phyloP scores from a whole-genome alignment of 768 basidiomycete species.

The Suillus clintonianus region DNA sequence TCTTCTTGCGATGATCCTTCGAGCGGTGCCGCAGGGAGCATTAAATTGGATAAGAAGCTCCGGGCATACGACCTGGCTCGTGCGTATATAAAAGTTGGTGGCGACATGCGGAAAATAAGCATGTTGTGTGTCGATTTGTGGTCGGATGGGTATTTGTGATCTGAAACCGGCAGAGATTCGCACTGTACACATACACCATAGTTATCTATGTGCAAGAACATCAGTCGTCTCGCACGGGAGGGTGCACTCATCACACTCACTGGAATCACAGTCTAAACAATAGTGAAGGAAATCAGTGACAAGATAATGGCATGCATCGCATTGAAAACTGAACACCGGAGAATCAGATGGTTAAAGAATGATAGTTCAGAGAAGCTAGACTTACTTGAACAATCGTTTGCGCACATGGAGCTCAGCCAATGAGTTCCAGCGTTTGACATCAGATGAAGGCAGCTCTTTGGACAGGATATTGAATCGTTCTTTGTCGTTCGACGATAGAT shows the following conservation, averaged over 20 bases:
- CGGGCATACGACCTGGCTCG: not conserved
- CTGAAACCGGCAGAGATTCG: not conserved
- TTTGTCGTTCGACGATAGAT: not conserved
- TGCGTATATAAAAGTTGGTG: not conserved
- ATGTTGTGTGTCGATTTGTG: not conserved
- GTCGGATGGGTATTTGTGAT: not conserved
- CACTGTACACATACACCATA: not conserved
- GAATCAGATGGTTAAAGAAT: not conserved
- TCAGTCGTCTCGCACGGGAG: not conserved
- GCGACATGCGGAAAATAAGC: not conserved
- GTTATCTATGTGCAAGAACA: not conserved
- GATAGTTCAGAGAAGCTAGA: not conserved
- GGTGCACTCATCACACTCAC: not conserved
- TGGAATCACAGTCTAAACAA: not conserved
- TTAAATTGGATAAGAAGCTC: not conserved
- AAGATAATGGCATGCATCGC: not conserved
- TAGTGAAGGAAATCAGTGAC: not conserved
- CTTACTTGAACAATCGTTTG: not conserved
- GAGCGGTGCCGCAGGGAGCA: not conserved
- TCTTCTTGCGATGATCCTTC: not conserved
- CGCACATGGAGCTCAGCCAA: not conserved
- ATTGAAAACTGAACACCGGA: not conserved
- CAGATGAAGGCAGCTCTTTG: not conserved
- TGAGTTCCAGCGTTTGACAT: not conserved
- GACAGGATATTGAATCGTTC: not conserved